phyloP scores from a whole-genome alignment of 306 rosid genomes.

The Dalbergia cochinchinensis region DNA sequence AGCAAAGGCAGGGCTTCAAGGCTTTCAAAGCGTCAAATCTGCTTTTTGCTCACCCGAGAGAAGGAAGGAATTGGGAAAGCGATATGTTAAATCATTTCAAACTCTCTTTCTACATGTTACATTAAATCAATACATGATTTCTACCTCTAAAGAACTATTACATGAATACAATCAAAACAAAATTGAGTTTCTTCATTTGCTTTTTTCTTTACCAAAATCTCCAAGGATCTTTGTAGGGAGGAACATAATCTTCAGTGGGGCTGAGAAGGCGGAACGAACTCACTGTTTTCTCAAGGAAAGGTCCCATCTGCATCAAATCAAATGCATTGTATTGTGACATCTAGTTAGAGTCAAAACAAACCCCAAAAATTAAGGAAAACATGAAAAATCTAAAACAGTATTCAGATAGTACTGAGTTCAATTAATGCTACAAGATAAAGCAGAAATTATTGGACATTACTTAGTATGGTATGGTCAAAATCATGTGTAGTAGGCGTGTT shows the following conservation, averaged over 20 bases:
- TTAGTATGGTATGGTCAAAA: neutral
- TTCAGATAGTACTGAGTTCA: neutral
- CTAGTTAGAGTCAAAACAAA: neutral
- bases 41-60: neutral
- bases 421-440: neutral
- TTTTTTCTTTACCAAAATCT: slow-evolving; percentile 80
- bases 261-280: slow-evolving; percentile 84
- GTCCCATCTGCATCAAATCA: slow-evolving; percentile 83
- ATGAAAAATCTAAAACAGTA: neutral
- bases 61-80: neutral
- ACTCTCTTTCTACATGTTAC: slow-evolving; percentile 11
- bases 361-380: neutral
- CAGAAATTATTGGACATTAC: neutral
- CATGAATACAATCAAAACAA: slow-evolving; percentile 39
- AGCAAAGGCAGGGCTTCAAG: neutral
- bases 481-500: neutral
- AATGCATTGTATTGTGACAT: slow-evolving; percentile 16
- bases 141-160: slow-evolving; percentile 9
- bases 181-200: neutral
- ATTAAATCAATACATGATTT: slow-evolving; percentile 31
- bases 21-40: neutral
- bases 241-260: slow-evolving; percentile 86
- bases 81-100: neutral
- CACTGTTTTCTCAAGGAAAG: slow-evolving; percentile 71
- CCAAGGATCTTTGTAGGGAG: slow-evolving; percentile 98